Conservation (phyloP, 441 rosid species). For the Pelargonium exstipulatum region DNA sequence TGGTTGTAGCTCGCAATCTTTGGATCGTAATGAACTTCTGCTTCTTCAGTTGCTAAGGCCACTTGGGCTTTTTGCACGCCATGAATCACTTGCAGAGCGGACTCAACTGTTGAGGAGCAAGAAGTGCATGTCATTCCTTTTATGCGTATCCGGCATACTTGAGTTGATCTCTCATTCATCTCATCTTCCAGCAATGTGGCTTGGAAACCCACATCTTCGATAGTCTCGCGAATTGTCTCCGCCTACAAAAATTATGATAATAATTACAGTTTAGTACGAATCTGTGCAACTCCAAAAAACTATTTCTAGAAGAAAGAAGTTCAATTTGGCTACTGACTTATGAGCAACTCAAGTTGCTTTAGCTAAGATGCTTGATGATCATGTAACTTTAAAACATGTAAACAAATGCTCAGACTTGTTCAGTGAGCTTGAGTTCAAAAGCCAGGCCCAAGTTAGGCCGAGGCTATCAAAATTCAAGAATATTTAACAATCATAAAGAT, state of each 20-base stretch:
- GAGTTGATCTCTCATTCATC: conserved; percentile 40
- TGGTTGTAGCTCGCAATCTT: conserved; percentile 31
- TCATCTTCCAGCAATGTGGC: conserved; percentile 58
- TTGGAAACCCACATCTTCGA: conserved; percentile 71
- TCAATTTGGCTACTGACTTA: not conserved
- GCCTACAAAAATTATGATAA: conserved; percentile 30
- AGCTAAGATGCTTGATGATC: not conserved
- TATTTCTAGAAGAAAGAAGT: not conserved
- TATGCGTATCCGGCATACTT: conserved; percentile 61
- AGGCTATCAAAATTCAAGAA: no score
- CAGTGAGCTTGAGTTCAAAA: not conserved
- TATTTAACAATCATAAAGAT: no score
- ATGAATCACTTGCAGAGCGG: conserved; percentile 46
- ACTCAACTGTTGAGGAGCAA: conserved; percentile 68
- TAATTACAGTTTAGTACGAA: not conserved
- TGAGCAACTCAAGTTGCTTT: not conserved
- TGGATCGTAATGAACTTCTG: conserved; percentile 63
- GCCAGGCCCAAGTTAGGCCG: no score
- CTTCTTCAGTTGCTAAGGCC: conserved; percentile 88
- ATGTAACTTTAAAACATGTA: no score
- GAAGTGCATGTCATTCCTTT: conserved; percentile 86
- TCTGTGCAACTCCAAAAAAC: not conserved
- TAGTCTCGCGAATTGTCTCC: conserved; percentile 68
- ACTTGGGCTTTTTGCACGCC: conserved; percentile 76
- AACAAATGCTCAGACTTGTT: not conserved